Evolutionary conservation across 2,329 filamentous ascomycete species (phyloP), one percentile per base, ranked within the genome.

Genomic region (Capronia americana): DNA sequence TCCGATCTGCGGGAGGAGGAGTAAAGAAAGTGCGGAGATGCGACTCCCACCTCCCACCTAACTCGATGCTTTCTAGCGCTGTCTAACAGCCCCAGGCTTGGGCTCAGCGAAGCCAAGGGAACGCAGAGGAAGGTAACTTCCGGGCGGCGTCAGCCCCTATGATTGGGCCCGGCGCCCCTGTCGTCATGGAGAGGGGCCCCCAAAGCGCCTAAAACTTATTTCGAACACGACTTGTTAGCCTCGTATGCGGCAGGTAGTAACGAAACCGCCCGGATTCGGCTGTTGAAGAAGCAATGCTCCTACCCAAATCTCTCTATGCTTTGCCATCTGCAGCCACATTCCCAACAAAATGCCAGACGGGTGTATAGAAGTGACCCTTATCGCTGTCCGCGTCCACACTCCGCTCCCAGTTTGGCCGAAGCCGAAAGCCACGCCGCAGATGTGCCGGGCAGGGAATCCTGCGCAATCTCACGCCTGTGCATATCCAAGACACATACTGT

Each of bases 1-100:
- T 57, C 32, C 32, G 55, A 57, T 57, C 32, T 14, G 51, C 34
- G 60, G 60, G 46, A 30, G 59, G 59, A 55, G 20, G 59, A 41
- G 48, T 1, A 60, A 14, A 56, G 20, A 34, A 56, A 54, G 34
- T 55, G 60, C 20, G 53, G 38, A 48, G 48, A 56, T 32, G 55
- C n/a, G 32, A 46, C 34, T 24, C 20, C 14, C 34, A 23, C 60
- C 34, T 24, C 20, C 14, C 34, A 23, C 60, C 34, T 62, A 41
- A 61, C 48, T 32, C 12, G 48, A 61, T 24, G n/a, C 11, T 48
- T 20, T 20, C 58, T 61, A 61, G 58, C 46, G 24, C 28, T 28
- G 58, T 32, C 58, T 23, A 28, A 11, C n/a, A n/a, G 46, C 23
- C 46, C 34, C 12, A 5, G 4, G 34, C 12, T 5, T 2, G 38